Conservation (phyloP, 768 basidiomycete species). For the Amanita phalloides region DNA sequence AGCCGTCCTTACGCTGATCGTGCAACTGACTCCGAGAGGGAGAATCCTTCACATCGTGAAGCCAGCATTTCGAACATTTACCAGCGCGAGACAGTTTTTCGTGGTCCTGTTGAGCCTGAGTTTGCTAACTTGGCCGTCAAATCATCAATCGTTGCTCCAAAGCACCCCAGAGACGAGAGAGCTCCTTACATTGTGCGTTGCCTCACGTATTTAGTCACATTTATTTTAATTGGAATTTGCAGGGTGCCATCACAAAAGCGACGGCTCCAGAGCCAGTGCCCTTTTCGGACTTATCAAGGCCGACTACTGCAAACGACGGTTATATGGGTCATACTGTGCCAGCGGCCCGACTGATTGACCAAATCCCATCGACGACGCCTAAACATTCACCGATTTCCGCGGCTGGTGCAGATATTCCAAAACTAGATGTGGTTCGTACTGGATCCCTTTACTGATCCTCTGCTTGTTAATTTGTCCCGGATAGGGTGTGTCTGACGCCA, state of each 20-base stretch:
- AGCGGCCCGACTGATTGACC: neutral
- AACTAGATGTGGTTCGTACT: neutral
- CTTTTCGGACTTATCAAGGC: neutral
- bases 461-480: neutral
- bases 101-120: neutral
- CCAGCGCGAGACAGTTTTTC: neutral
- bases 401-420: neutral
- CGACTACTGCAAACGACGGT: neutral
- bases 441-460: neutral
- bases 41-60: conserved; percentile 1
- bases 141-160: neutral
- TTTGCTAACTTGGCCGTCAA: neutral
- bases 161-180: neutral
- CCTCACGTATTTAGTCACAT: neutral
- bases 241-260: neutral
- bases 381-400: conserved; percentile 3
- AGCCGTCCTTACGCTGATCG: neutral
- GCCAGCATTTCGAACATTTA: neutral
- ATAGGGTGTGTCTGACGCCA: neutral
- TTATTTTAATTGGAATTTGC: neutral
- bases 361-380: neutral
- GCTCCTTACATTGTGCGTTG: neutral
- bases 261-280: neutral
- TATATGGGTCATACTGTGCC: neutral
- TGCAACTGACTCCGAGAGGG: conserved; percentile 3